These are phyloP conservation scores for Parasitella parasitica DNA, from an alignment of 371 early-diverging fungal genomes.

Conservation along the genomic window DNA sequence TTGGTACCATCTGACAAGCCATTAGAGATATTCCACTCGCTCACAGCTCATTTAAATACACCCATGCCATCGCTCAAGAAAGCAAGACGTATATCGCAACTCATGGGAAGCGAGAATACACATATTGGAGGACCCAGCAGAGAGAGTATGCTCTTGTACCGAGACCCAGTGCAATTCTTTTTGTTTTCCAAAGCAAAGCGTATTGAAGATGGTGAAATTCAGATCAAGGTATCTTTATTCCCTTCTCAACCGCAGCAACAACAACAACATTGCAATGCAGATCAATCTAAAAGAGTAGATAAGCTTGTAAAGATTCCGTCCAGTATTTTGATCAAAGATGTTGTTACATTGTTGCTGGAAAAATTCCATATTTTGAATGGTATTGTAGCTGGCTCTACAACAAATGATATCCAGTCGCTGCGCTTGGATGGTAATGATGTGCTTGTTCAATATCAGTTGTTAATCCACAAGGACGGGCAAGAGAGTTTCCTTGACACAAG, in stretches of 20 bases:
- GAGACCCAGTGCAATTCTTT: conserved; percentile 41
- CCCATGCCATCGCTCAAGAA: conserved; percentile 52
- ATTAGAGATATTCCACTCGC: conserved; percentile 50
- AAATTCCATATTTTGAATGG: conserved; percentile 54
- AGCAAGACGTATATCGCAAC: conserved; percentile 49
- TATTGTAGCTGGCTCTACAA: conserved; percentile 32
- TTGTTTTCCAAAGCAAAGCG: conserved; percentile 34
- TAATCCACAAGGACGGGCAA: conserved; percentile 24
- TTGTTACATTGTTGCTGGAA: conserved; percentile 35
- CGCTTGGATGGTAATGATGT: conserved; percentile 29
- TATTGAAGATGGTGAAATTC: conserved; percentile 37
- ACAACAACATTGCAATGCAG: conserved; percentile 13
- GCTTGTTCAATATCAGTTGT: conserved; percentile 30
- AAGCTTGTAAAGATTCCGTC: conserved; percentile 38
- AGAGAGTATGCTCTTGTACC: not conserved
- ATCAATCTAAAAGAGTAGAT: conserved; percentile 28
- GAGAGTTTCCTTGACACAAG: conserved; percentile 7
- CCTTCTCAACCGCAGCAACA: conserved; percentile 16
- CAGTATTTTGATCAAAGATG: conserved; percentile 36
- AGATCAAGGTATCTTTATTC: conserved; percentile 41
- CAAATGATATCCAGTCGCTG: conserved; percentile 26
- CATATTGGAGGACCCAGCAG: conserved; percentile 42
- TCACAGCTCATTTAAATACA: conserved; percentile 53
- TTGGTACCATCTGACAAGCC: conserved; percentile 54
- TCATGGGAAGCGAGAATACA: conserved; percentile 36